phyloP scores from a whole-genome alignment of 305 asterid species.

The Fraxinus nigra region DNA sequence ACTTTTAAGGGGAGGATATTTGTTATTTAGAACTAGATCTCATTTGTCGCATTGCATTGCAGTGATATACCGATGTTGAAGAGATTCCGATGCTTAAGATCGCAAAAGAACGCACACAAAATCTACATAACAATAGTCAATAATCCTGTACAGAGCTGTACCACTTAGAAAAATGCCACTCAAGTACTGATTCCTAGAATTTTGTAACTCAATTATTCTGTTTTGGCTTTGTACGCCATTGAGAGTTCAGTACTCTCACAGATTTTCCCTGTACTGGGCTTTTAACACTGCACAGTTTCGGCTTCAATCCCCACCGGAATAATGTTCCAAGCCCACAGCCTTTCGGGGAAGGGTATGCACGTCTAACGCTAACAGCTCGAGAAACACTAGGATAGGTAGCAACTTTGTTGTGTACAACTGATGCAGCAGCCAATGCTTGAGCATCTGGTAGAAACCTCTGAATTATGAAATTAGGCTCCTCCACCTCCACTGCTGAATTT shows the following conservation, averaged over 20 bases:
- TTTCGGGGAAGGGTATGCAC: constrained; percentile 32
- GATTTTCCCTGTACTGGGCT: constrained; percentile 38
- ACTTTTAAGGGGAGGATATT: not conserved
- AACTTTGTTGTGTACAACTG: constrained; percentile 28
- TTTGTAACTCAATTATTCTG: not conserved
- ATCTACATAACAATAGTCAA: not conserved
- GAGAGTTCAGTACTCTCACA: constrained; percentile 18
- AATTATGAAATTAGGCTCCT: constrained; percentile 42
- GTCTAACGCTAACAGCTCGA: constrained; percentile 34
- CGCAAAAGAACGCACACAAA: not conserved
- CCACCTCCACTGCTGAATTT: constrained; percentile 9
- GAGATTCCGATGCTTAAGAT: not conserved
- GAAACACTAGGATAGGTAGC: constrained; percentile 27
- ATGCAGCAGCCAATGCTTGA: constrained; percentile 63
- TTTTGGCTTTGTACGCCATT: constrained; percentile 5
- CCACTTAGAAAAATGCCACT: not conserved
- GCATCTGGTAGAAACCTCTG: constrained; percentile 75
- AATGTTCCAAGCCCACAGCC: constrained; percentile 63
- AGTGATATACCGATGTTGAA: not conserved
- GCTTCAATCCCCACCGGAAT: constrained; percentile 60
- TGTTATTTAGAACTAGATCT: not conserved
- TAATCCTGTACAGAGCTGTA: not conserved
- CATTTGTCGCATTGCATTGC: not conserved
- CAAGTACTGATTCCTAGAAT: not conserved
- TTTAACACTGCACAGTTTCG: constrained; percentile 54